phyloP scores from a whole-genome alignment of 768 basidiomycete species.

The Tylopilus plumbeoviolaceoides region DNA sequence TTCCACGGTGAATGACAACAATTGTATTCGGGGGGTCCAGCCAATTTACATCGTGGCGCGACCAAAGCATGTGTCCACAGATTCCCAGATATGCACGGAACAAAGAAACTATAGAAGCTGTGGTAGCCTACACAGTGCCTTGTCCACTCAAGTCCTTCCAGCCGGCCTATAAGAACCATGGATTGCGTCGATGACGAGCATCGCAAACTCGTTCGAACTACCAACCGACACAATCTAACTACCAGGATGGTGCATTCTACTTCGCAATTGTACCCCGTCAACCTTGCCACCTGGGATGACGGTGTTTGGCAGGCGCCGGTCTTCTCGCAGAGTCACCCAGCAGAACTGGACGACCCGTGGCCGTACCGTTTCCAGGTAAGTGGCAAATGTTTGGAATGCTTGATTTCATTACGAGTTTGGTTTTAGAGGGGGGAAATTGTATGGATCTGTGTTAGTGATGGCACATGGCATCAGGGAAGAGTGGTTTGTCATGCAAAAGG shows the following conservation, averaged over 20 bases:
- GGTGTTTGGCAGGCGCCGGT: constrained; percentile 13
- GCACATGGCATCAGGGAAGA: constrained; percentile 50
- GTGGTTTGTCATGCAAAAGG: constrained; percentile 42
- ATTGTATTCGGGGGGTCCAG: constrained; percentile 2
- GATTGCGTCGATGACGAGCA: not conserved
- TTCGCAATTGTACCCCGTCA: constrained; percentile 17
- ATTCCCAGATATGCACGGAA: constrained; percentile 10
- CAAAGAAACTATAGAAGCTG: constrained; percentile 17
- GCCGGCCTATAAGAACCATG: constrained; percentile 11
- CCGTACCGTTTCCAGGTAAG: constrained; percentile 47
- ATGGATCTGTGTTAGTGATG: constrained; percentile 48
- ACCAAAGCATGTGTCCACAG: constrained; percentile 9
- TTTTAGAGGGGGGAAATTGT: constrained; percentile 44
- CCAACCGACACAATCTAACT: not conserved
- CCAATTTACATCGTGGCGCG: constrained; percentile 9
- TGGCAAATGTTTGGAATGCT: not conserved
- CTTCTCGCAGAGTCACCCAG: constrained; percentile 30
- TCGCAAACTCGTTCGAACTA: not conserved
- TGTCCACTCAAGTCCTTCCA: constrained; percentile 6
- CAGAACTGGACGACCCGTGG: constrained; percentile 47
- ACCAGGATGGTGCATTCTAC: too few relatives aligned
- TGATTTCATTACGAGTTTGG: constrained; percentile 1
- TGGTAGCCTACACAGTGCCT: constrained; percentile 9
- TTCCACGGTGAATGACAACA: not conserved
- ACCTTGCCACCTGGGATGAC: constrained; percentile 27